A percentile compares a stretch with the other conserved stretches of the same genome.
Conservation (phyloP, 1,139 yeast genomes). For the Scheffersomyces lignicola region DNA sequence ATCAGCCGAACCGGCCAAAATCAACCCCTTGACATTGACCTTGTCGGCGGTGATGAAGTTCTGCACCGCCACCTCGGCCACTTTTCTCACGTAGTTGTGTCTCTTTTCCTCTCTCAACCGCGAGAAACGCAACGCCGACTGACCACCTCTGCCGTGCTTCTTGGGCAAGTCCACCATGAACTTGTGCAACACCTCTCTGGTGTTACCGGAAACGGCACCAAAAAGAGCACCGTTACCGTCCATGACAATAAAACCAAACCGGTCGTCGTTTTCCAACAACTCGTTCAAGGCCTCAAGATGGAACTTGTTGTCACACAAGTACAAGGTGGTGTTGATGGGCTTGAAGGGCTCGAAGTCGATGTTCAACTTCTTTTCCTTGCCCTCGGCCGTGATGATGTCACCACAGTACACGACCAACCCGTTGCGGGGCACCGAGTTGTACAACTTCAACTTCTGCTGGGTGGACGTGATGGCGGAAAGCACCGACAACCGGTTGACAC, state of each 20-base stretch:
- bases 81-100: conserved; percentile 96
- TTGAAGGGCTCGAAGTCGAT: conserved; percentile 97
- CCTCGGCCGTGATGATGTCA: conserved; percentile 95
- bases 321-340: conserved; percentile 94
- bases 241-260: conserved; percentile 96
- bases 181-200: conserved; percentile 93
- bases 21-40: conserved; percentile 90
- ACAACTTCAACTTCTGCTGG: conserved; percentile 90
- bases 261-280: conserved; percentile 89
- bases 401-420: conserved; percentile 98
- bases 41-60: conserved; percentile 91
- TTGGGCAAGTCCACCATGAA: conserved; percentile 97
- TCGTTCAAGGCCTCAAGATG: conserved; percentile 97
- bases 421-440: conserved; percentile 85
- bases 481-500: conserved; percentile 94
- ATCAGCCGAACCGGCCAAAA: conserved; percentile 98
- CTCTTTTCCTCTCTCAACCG: conserved; percentile 99
- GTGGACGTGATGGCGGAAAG: conserved; percentile 96
- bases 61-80: conserved; percentile 97
- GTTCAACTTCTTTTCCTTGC: conserved; percentile 92
- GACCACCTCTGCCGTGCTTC: conserved; percentile 99
- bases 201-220: conserved; percentile 95
- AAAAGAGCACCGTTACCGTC: conserved; percentile 98
- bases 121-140: conserved; percentile 97
- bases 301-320: conserved; percentile 95